A percentile compares a stretch with the other conserved stretches of the same genome.
These are phyloP conservation scores for Lupinus albus DNA, from an alignment of 306 rosid genomes.

Conservation along the genomic window DNA sequence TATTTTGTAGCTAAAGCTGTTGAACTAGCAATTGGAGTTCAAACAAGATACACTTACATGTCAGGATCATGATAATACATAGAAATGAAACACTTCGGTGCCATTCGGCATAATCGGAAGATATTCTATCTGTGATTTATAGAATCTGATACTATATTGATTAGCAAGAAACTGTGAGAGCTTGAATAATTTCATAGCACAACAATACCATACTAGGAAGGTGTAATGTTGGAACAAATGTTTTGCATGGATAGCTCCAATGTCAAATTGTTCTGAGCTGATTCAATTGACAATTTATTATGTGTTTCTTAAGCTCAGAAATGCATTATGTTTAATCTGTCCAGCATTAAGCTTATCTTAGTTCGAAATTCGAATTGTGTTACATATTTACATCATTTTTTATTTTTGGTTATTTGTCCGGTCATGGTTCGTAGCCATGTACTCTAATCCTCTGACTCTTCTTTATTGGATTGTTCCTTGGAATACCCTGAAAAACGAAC, in stretches of 20 bases:
- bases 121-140: slow-evolving; percentile 1
- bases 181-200: background rate
- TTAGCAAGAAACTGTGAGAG: slow-evolving; percentile 1
- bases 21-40: slow-evolving; percentile 67
- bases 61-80: slow-evolving; percentile 58
- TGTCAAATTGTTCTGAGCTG: slow-evolving; percentile 9
- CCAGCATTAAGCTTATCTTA: background rate
- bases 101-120: background rate
- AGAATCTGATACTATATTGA: background rate
- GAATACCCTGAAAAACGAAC: too few relatives aligned
- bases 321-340: background rate
- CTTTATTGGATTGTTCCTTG: background rate
- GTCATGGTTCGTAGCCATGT: background rate
- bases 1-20: slow-evolving; percentile 56
- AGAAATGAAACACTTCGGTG: slow-evolving; percentile 10
- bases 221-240: background rate
- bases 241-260: background rate
- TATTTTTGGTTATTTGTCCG: too few relatives aligned
- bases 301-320: slow-evolving; percentile 3
- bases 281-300: background rate
- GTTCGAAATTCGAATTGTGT: background rate
- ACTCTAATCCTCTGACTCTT: slow-evolving; percentile 7
- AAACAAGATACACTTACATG: slow-evolving; percentile 72
- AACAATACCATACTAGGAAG: slow-evolving; percentile 2
- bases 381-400: too few relatives aligned